Evolutionary conservation across 768 basidiomycete genomes (phyloP).

Genomic region (Leccinum subgranulosum): DNA sequence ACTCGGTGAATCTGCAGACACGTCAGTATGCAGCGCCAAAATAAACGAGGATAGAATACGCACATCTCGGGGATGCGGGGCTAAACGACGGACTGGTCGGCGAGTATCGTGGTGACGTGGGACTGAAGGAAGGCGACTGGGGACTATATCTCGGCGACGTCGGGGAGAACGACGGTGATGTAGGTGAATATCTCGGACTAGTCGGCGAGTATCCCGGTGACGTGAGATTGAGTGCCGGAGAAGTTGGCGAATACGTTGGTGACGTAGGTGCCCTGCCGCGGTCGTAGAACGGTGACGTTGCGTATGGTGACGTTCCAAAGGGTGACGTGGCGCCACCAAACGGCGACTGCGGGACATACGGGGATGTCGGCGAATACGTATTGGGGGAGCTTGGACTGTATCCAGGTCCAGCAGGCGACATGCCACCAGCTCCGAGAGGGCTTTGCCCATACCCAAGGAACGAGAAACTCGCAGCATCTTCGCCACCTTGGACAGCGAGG

Average conservation of each 20-base stretch:
- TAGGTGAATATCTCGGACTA: constrained; percentile 83
- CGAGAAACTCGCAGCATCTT: constrained; percentile 74
- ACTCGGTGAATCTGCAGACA: constrained; percentile 70
- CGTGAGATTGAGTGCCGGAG: constrained; percentile 76
- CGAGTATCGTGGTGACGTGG: constrained; percentile 86
- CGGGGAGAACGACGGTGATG: constrained; percentile 81
- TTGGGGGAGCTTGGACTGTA: constrained; percentile 94
- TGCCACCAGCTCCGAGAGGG: constrained; percentile 76
- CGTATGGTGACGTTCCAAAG: constrained; percentile 76
- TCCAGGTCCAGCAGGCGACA: constrained; percentile 84
- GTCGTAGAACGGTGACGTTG: constrained; percentile 82
- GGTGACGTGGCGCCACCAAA: constrained; percentile 82
- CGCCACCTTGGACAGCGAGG: constrained; percentile 80
- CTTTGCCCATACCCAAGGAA: constrained; percentile 82
- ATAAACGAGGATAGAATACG: constrained; percentile 29
- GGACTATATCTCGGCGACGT: constrained; percentile 85
- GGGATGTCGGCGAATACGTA: constrained; percentile 85
- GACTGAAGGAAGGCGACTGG: constrained; percentile 86
- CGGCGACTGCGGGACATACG: constrained; percentile 83
- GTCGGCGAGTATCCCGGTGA: constrained; percentile 69
- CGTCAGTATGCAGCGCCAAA: neutral
- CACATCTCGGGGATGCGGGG: constrained; percentile 89
- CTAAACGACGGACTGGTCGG: constrained; percentile 91
- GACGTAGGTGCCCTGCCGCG: constrained; percentile 65
- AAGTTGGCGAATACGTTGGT: constrained; percentile 86